Conservation (phyloP, 805 yeast genomes). For the Yamadazyma sp. region DNA sequence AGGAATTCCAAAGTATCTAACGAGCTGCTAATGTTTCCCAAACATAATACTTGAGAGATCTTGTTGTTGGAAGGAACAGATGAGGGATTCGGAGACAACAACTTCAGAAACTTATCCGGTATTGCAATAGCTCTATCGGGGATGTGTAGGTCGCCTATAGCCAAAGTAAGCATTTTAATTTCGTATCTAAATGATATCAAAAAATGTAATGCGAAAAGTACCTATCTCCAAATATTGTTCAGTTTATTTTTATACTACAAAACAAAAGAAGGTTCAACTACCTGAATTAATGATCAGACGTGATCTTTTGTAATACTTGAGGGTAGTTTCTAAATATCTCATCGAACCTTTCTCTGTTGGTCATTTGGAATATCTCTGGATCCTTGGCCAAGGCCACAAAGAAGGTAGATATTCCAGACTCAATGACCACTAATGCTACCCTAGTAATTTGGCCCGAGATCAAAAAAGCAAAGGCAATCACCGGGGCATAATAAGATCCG, state of each 20-base stretch:
- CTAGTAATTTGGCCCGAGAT: constrained; percentile 76
- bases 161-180: constrained; percentile 50
- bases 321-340: constrained; percentile 67
- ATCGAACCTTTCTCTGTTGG: constrained; percentile 67
- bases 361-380: constrained; percentile 76
- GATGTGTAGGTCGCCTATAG: constrained; percentile 86
- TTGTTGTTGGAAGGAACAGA: constrained; percentile 49
- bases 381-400: constrained; percentile 81
- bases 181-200: too few relatives aligned
- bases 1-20: constrained; percentile 62
- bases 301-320: constrained; percentile 57
- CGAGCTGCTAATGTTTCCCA: constrained; percentile 80
- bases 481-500: constrained; percentile 67
- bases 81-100: constrained; percentile 65
- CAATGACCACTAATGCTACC: constrained; percentile 69
- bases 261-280: too few relatives aligned
- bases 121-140: constrained; percentile 78
- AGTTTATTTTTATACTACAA: not conserved
- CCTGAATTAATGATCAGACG: constrained; percentile 28
- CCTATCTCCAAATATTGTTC: too few relatives aligned
- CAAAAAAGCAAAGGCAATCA: constrained; percentile 70
- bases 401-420: constrained; percentile 80
- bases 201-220: too few relatives aligned
- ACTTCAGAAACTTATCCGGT: constrained; percentile 64
- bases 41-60: constrained; percentile 78